Base-by-base conservation (phyloP, 768 basidiomycete species). In the Piloderma croceum region DNA sequence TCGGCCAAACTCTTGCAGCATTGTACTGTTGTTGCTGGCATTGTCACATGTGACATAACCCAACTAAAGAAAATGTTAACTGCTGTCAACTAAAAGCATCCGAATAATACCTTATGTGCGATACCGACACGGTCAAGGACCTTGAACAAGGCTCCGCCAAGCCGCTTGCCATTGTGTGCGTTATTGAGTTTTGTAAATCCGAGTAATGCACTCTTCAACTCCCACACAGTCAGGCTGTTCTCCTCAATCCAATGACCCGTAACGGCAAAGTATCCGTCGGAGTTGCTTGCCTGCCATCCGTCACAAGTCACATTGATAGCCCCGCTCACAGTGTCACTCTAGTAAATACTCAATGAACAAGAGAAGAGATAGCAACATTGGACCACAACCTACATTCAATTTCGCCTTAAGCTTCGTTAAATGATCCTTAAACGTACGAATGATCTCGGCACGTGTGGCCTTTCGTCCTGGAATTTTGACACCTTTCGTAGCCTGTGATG, bases 221-320 rank as follows among this genome's bases (percentile, higher is more conserved):
- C 40, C 63, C 62, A 69, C 6, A 49, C 33, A 0, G 45, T 43
- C 6, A 50, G 42, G 1, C 23, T 15, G 1, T 13, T 35, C 45
- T 66, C 61, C 23, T 67, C 61, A 31, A 67, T 62, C 65, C 68
- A 70, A 37, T 66, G 63, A 1, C 55, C 63, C 0, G 61, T 70
- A 5, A 66, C 60, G 1, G 58, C 67, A 46, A 65, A 64, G 47
- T 70, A 71, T 1, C 49, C 57, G 47, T 70, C 65, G 1, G 46
- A 43, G 43, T 64, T 68, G 7, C 24, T 36, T 2, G 68, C 68
- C 35, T 65, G 65, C 69, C 67, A 70, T 11, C 56, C 64, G 48
- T 71, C 61, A 46, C 64, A 64, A 4, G 65, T 71, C 6, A 62
- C 17, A 29, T 48, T 60, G 25, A 65, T 43, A 6, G 37, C n/a